A percentile compares a stretch with the other conserved stretches of the same genome.
Evolutionary conservation across 2,329 filamentous ascomycete genomes (phyloP).

Genomic region (Cadophora malorum): DNA sequence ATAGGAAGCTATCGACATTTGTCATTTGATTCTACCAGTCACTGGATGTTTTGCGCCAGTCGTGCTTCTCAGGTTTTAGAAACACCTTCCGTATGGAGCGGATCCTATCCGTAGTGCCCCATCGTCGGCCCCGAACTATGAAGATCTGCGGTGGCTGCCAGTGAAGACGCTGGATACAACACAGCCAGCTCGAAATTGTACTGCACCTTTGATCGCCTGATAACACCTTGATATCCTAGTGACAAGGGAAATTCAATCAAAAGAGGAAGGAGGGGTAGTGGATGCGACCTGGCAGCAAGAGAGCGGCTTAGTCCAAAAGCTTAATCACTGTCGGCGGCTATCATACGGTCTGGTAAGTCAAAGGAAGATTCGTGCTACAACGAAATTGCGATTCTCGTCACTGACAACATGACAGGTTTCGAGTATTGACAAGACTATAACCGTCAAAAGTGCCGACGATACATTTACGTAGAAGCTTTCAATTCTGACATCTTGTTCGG

Average conservation of each 20-base stretch:
- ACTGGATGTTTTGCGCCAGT: background rate
- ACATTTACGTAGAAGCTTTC: background rate
- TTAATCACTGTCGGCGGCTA: background rate
- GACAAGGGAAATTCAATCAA: slow-evolving; percentile 1
- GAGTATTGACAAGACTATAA: no score
- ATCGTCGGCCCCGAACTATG: background rate
- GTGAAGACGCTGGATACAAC: background rate
- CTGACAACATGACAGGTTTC: no score
- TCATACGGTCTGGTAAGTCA: background rate
- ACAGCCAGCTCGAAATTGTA: background rate
- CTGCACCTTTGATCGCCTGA: background rate
- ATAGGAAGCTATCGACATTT: background rate
- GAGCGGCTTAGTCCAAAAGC: background rate
- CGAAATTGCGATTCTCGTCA: background rate
- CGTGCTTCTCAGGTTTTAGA: background rate
- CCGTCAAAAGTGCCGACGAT: no score
- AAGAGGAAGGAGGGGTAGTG: background rate
- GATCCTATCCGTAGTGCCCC: background rate
- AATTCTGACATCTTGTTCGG: background rate
- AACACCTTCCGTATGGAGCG: slow-evolving; percentile 1
- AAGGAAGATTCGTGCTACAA: background rate
- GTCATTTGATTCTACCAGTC: no score
- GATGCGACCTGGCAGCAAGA: no score
- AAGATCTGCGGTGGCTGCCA: slow-evolving; percentile 1
- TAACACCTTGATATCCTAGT: background rate